Conservation (phyloP, 306 rosid species). For the Malus fusca region DNA sequence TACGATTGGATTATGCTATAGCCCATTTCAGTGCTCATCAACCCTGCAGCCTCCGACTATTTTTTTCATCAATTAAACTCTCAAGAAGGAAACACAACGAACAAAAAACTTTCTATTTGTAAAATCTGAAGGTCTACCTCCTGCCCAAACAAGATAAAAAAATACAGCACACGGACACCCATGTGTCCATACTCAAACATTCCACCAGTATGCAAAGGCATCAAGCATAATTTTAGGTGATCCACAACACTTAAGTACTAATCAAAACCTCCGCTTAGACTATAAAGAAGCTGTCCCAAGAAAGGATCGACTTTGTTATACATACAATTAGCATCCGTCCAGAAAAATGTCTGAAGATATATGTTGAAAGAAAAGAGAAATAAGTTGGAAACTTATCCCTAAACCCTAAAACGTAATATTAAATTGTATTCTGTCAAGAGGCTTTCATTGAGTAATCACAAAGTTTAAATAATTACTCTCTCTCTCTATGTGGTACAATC, state of each 20-base stretch:
- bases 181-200: neutral
- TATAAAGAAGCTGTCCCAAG: neutral
- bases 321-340: neutral
- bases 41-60: neutral
- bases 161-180: neutral
- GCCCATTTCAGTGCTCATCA: neutral
- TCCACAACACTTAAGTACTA: neutral
- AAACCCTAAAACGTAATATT: neutral
- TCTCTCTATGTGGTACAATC: neutral
- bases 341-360: neutral
- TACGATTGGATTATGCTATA: neutral
- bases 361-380: neutral
- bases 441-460: neutral
- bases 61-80: neutral
- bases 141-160: neutral
- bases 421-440: neutral
- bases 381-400: neutral
- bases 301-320: neutral
- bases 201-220: neutral
- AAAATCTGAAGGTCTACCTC: neutral
- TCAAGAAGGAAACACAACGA: neutral
- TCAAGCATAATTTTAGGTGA: neutral
- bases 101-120: neutral
- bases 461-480: neutral
- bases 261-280: neutral